Percentiles rank a stretch among this genome's conserved stretches.
Evolutionary conservation across 2,329 filamentous ascomycete genomes (phyloP).

Genomic region (Calonectria henricotiae): DNA sequence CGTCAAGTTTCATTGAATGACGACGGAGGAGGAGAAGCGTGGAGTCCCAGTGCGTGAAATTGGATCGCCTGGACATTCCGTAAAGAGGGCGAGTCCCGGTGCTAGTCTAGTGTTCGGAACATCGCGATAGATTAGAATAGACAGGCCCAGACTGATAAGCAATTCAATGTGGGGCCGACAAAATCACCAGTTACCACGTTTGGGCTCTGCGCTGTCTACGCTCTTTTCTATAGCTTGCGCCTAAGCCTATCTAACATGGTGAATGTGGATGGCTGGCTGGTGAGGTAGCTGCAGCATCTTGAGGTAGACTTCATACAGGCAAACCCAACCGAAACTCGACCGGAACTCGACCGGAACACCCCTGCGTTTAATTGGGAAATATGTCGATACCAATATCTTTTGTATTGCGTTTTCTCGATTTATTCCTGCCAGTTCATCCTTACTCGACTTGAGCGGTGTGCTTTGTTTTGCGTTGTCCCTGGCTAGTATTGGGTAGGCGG

Average conservation of each 20-base stretch:
- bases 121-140: neutral
- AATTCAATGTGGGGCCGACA: neutral
- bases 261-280: too few species aligned
- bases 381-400: too few species aligned
- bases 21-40: neutral
- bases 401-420: too few species aligned
- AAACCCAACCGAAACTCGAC: neutral
- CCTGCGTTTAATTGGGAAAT: too few species aligned
- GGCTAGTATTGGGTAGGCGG: neutral
- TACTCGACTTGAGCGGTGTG: neutral
- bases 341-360: neutral
- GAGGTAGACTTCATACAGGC: neutral
- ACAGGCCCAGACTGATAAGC: slow-evolving; percentile 4
- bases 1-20: neutral
- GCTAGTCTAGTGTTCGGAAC: slow-evolving; percentile 1
- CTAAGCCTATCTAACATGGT: neutral
- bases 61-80: neutral
- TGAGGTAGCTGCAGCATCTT: neutral
- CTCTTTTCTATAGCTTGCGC: neutral
- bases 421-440: neutral
- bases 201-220: neutral
- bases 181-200: neutral
- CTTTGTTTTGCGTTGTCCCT: neutral
- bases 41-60: neutral
- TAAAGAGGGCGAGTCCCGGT: slow-evolving; percentile 12